Evolutionary conservation across 2,329 filamentous ascomycete species (phyloP).

Genomic region (Fusarium nelsonii): DNA sequence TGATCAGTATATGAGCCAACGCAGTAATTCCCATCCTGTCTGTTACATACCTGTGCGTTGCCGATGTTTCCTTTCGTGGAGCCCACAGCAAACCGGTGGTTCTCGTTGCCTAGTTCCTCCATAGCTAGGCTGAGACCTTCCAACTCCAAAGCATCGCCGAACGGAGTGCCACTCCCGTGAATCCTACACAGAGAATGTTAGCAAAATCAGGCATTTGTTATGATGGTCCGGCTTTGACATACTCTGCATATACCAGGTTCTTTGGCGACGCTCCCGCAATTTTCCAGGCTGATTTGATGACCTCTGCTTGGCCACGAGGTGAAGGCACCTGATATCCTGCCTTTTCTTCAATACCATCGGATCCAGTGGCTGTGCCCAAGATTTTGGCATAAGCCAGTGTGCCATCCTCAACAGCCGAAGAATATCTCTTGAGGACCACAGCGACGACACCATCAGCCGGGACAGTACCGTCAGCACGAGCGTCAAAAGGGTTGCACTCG

Average conservation of each 20-base stretch:
- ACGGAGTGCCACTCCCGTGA: neutral
- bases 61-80: neutral
- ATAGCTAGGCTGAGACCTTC: neutral
- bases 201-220: neutral
- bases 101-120: neutral
- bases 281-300: neutral
- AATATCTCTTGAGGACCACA: neutral
- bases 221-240: neutral
- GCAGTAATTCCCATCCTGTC: neutral
- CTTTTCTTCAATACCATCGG: neutral
- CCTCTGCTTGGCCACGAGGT: neutral
- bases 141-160: neutral
- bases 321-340: slow-evolving; percentile 1
- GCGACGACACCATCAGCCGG: neutral
- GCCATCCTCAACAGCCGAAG: neutral
- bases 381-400: neutral
- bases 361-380: neutral
- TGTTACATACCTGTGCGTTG: neutral
- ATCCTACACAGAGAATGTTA: neutral
- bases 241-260: neutral
- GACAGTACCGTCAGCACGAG: neutral
- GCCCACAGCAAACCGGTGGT: neutral
- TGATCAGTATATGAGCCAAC: neutral
- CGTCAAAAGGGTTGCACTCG: neutral
- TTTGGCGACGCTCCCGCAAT: neutral